Evolutionary conservation across 2,329 filamentous ascomycete species (phyloP), one percentile per base, ranked within the genome.

Genomic region (Lachnellula subtilissima): DNA sequence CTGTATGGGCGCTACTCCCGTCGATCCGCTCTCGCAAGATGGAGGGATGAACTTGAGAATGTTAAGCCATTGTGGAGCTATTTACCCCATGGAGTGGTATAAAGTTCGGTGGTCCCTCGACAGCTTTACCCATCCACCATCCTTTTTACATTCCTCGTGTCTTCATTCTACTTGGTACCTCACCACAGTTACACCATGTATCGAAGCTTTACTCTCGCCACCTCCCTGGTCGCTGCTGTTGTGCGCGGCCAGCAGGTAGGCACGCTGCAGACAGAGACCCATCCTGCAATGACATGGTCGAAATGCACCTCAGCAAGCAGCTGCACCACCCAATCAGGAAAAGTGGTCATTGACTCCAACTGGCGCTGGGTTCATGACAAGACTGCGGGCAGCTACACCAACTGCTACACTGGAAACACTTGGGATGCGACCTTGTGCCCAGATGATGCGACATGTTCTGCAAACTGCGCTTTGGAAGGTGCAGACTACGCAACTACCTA

Each of bases 351-450:
- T 62, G 80, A 83, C 61, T 61, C 78, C 61, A 82, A 82, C 71
- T 83, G 79, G 79, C 75, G 80, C 54, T 83, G 80, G 80, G 69
- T 81, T 46, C 78, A 82, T 69, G 69, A 72, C 45, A 73, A 71
- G 49, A 65, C 63, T 22, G 47, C 53, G 2, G 53, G 52, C 46
- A 73, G 74, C 50, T 76, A 73, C 39, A 66, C 61, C 25, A 69
- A 68, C 59, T 72, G 71, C 64, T 72, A 72, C 58, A 68, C 67
- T 9, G 70, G 76, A 70, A 75, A 79, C 62, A 70, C 67, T 9
- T 74, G 71, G 71, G 65, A 72, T 57, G 25, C 60, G 0, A 66
- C 67, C 28, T 74, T 77, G 64, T 79, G 76, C 69, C 65, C 71
- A 5, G 69, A 72, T 59, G 71, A 73, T 59, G 64, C 66, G 47